phyloP scores from a whole-genome alignment of 257 asterid genomes.

The Mitragyna speciosa region DNA sequence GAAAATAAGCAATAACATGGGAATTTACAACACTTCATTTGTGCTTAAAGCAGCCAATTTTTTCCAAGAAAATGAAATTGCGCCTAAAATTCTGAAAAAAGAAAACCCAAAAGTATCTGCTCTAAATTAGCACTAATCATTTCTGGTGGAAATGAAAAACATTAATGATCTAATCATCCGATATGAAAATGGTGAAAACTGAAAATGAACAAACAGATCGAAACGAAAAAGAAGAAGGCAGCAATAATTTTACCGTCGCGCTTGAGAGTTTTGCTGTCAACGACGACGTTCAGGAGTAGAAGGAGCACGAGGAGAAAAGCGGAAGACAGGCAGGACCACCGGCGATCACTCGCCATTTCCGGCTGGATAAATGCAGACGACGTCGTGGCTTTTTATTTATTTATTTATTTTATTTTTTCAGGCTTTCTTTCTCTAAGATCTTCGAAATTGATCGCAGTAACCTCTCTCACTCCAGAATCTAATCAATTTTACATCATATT shows the following conservation, averaged over 20 bases:
- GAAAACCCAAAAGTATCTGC: background rate
- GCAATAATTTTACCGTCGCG: slow-evolving; percentile 64
- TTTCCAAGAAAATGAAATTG: no score
- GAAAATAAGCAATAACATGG: background rate
- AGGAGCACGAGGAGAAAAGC: slow-evolving; percentile 15
- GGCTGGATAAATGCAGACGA: background rate
- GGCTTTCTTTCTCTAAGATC: background rate
- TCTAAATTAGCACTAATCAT: background rate
- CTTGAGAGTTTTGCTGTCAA: slow-evolving; percentile 75
- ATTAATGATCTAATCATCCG: no score
- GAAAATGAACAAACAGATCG: background rate
- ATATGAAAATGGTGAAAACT: background rate
- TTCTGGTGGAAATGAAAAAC: no score
- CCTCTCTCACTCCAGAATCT: background rate
- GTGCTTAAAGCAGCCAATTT: background rate
- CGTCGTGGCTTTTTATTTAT: background rate
- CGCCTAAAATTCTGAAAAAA: background rate
- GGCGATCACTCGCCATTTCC: slow-evolving; percentile 27
- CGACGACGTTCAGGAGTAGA: slow-evolving; percentile 47
- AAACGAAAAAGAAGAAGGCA: background rate
- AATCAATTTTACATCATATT: background rate
- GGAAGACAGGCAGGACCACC: slow-evolving; percentile 12
- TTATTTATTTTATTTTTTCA: background rate
- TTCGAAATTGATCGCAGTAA: background rate
- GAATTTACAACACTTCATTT: background rate